phyloP scores from a whole-genome alignment of 1,284 basidiomycete species.

The Moesziomyces antarcticus region DNA sequence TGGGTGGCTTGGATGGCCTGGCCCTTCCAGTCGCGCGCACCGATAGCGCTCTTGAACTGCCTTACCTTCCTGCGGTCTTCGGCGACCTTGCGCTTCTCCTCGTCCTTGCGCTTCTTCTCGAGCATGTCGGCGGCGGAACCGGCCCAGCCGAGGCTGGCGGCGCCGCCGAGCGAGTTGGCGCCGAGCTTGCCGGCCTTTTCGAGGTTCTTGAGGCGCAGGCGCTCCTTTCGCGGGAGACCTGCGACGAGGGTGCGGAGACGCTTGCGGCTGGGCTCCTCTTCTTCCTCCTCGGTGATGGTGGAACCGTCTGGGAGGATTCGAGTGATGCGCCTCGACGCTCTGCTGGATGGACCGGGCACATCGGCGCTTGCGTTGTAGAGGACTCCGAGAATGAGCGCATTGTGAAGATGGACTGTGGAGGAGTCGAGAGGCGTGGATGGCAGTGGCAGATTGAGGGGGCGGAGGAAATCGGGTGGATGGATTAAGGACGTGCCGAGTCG shows the following conservation, averaged over 20 bases:
- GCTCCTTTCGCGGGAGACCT: slow-evolving; percentile 58
- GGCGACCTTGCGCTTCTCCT: slow-evolving; percentile 62
- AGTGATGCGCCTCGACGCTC: slow-evolving; percentile 35
- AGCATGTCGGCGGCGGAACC: slow-evolving; percentile 66
- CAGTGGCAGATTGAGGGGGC: not conserved
- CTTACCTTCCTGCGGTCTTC: slow-evolving; percentile 63
- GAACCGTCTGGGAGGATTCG: slow-evolving; percentile 43
- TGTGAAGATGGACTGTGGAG: slow-evolving; percentile 68
- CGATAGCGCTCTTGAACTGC: slow-evolving; percentile 61
- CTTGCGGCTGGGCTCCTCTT: slow-evolving; percentile 59
- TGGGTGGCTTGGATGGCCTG: slow-evolving; percentile 47
- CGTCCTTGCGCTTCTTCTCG: slow-evolving; percentile 66
- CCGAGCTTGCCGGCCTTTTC: slow-evolving; percentile 51
- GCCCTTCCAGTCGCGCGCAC: slow-evolving; percentile 60
- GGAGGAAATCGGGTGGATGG: not conserved
- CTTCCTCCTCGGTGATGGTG: slow-evolving; percentile 48
- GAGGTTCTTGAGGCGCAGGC: slow-evolving; percentile 59
- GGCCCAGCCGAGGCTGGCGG: slow-evolving; percentile 59
- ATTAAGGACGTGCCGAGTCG: not conserved
- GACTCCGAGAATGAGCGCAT: slow-evolving; percentile 69
- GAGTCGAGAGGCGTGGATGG: not conserved
- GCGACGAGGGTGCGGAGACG: slow-evolving; percentile 62
- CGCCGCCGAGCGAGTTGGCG: slow-evolving; percentile 27
- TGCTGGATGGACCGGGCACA: slow-evolving; percentile 56
- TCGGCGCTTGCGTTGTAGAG: slow-evolving; percentile 68